Conservation (phyloP, 116 monocot genomes). For the Papilionanthe hybrid region DNA sequence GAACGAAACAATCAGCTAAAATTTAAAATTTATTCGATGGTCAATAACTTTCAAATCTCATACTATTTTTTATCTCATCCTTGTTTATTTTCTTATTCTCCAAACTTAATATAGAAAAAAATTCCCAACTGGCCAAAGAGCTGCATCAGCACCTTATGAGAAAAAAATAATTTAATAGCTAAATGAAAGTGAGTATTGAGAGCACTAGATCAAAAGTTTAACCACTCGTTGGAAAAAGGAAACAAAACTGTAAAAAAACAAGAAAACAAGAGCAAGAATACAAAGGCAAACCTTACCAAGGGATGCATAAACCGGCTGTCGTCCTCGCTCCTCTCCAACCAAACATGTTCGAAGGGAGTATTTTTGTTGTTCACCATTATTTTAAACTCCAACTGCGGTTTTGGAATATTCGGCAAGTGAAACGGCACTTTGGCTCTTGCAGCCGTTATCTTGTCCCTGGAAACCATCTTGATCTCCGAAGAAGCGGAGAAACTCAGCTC, state of each 20-base stretch:
- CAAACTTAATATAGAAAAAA: background rate
- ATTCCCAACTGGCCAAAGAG: background rate
- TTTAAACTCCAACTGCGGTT: constrained; percentile 66
- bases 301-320: constrained; percentile 64
- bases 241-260: background rate
- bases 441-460: constrained; percentile 46
- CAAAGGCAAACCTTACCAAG: constrained; percentile 43
- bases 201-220: too few species aligned
- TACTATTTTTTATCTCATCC: background rate
- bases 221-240: too few species aligned
- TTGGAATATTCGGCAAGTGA: constrained; percentile 58
- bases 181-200: too few species aligned
- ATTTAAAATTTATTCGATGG: background rate
- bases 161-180: background rate
- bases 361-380: constrained; percentile 82
- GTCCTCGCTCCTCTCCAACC: constrained; percentile 81
- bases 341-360: constrained; percentile 80
- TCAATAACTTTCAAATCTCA: background rate
- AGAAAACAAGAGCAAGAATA: background rate
- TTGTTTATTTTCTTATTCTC: background rate
- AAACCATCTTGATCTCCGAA: constrained; percentile 51
- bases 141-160: background rate
- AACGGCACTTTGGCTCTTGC: constrained; percentile 60
- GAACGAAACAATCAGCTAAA: background rate
- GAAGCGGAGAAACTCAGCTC: constrained; percentile 13